Evolutionary conservation across 345 rosid genomes (phyloP).

Genomic region (Theobroma cacao): DNA sequence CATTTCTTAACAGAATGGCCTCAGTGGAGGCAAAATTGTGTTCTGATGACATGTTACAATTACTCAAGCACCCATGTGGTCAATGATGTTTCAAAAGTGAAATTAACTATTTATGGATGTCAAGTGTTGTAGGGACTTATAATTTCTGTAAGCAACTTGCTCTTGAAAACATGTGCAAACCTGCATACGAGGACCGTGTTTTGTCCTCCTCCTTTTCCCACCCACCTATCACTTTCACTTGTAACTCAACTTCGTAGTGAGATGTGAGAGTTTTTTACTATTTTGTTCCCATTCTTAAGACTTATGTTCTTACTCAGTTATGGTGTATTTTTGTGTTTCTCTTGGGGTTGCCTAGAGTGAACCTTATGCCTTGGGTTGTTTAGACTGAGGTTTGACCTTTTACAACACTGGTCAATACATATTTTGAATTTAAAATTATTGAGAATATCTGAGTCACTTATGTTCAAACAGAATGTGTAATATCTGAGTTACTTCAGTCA

Average conservation of each 20-base stretch:
- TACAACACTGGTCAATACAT: not conserved
- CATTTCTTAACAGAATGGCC: not conserved
- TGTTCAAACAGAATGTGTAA: not conserved
- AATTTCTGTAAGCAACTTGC: not conserved
- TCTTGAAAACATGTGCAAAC: not conserved
- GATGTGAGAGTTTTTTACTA: not conserved
- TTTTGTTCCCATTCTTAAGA: not conserved
- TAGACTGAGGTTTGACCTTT: not conserved
- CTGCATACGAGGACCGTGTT: not conserved
- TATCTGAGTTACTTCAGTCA: not conserved
- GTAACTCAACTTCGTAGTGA: not conserved
- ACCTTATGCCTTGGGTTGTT: not conserved
- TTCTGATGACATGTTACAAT: not conserved
- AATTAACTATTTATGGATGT: constrained; percentile 2
- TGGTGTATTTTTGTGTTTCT: not conserved
- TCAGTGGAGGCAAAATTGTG: not conserved
- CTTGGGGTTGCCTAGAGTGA: not conserved
- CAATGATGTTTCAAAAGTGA: not conserved
- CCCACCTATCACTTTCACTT: not conserved
- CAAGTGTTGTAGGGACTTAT: not conserved
- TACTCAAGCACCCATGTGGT: not conserved
- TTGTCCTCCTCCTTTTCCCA: not conserved
- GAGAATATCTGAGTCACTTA: not conserved
- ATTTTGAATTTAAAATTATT: not conserved
- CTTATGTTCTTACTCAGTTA: not conserved